Evolutionary conservation across 2,329 filamentous ascomycete genomes (phyloP), one percentile per base, ranked within the genome.

Genomic region (Fusarium sp.): DNA sequence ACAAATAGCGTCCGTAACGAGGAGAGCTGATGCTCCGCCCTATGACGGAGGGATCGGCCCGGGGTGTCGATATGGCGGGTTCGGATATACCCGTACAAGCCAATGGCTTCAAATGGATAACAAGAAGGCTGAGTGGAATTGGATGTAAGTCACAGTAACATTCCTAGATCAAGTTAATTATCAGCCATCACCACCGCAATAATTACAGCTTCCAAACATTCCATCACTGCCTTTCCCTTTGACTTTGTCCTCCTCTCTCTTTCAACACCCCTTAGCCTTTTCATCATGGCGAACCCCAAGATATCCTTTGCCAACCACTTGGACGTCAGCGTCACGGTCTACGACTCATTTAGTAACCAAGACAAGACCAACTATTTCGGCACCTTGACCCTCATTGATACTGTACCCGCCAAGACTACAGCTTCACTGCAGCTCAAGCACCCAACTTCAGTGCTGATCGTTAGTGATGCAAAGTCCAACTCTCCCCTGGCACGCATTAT

Each of bases 331-430:
- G 59, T 63, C n/a, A 20, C 6, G 2, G 30, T 63, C 22, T 63
- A 58, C 51, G 59, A 63, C 22, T 63, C 59, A 6, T 63, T 58
- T 9, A 58, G 59, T 24, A 13, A 28, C 17, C 32, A 63, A 58
- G 59, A 63, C 26, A 63, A 38, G 18, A 38, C 20, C 26, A 63
- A 63, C 22, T 63, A 63, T 26, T 63, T 63, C 20, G 59, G 59
- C 8, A 63, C 39, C 13, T 45, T 63, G 20, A 63, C 59, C 22
- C 20, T 7, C 5, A n/a, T 63, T 32, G 32, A 13, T 9, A 58
- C 41, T 5, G 51, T 58, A 15, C 41, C 59, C 1, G 2, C 59
- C 6, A 58, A 63, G 3, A 15, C 32, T 6, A 58, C 32, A 28
- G 18, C 51, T 12, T 22, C 39, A 26, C 32, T 63, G 2, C 14